A percentile compares a stretch with the other conserved stretches of the same genome.
phyloP scores from a whole-genome alignment of 352 stramenopile species.

The Globisporangium perplexum region DNA sequence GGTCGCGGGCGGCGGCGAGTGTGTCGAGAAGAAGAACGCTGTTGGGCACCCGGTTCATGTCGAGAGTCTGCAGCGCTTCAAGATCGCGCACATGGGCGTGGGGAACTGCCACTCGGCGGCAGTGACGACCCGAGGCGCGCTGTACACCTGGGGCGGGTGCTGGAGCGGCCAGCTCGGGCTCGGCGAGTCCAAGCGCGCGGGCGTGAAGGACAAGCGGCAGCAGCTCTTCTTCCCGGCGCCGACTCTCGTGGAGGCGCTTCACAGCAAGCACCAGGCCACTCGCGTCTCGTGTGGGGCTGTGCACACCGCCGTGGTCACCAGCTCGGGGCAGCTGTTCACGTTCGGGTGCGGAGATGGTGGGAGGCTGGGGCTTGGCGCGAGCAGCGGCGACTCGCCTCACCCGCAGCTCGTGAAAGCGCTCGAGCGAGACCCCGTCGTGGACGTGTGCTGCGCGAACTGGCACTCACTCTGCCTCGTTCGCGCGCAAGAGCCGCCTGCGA shows the following conservation, averaged over 20 bases:
- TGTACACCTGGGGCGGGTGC: conserved; percentile 64
- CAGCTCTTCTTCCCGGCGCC: conserved; percentile 62
- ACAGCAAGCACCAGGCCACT: conserved; percentile 27
- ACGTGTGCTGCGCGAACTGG: conserved; percentile 59
- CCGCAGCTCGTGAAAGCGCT: conserved; percentile 46
- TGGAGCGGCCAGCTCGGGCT: conserved; percentile 70
- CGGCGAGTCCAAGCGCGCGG: conserved; percentile 45
- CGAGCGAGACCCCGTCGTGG: conserved; percentile 42
- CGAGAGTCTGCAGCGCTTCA: conserved; percentile 4
- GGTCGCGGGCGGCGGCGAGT: background rate
- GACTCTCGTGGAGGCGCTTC: conserved; percentile 48
- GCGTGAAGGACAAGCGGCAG: conserved; percentile 36
- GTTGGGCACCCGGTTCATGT: conserved; percentile 2
- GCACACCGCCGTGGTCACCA: conserved; percentile 62
- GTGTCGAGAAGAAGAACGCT: background rate
- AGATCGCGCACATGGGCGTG: conserved; percentile 34
- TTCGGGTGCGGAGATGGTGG: conserved; percentile 91
- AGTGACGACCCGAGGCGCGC: conserved; percentile 35
- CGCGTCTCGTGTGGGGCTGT: conserved; percentile 88
- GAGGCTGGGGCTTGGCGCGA: conserved; percentile 74
- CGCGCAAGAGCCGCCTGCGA: conserved; percentile 2
- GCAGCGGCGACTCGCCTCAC: conserved; percentile 26
- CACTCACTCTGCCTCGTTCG: conserved; percentile 62
- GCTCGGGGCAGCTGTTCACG: conserved; percentile 62
- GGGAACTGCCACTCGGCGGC: conserved; percentile 60